phyloP scores from a whole-genome alignment of 2,329 filamentous ascomycete species.

The Didymella segeticola region DNA sequence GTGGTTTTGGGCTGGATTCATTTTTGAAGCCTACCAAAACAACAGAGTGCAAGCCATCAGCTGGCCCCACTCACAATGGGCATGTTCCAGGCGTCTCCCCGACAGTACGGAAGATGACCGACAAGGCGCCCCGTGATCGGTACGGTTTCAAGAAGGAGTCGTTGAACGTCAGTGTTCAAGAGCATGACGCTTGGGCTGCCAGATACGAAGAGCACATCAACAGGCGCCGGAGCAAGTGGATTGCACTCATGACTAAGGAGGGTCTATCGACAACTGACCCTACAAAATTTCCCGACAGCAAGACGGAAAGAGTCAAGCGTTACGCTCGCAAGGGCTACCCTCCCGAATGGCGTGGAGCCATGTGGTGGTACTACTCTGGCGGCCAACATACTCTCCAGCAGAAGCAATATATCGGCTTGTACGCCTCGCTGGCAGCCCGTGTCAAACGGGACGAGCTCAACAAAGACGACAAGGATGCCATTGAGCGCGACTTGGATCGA shows the following conservation, averaged over 20 bases:
- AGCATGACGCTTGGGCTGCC: slow-evolving; percentile 83
- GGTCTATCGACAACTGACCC: slow-evolving; percentile 75
- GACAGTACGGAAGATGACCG: slow-evolving; percentile 25
- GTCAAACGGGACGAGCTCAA: slow-evolving; percentile 69
- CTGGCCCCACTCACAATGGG: slow-evolving; percentile 10
- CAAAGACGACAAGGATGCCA: slow-evolving; percentile 82
- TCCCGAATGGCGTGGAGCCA: slow-evolving; percentile 90
- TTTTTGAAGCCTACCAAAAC: slow-evolving; percentile 10
- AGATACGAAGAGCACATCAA: slow-evolving; percentile 77
- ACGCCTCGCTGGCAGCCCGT: slow-evolving; percentile 71
- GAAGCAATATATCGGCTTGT: slow-evolving; percentile 71
- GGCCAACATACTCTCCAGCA: slow-evolving; percentile 80
- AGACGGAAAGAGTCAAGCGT: slow-evolving; percentile 79
- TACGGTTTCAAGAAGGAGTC: slow-evolving; percentile 93
- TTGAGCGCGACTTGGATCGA: slow-evolving; percentile 90
- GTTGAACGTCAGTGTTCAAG: slow-evolving; percentile 74
- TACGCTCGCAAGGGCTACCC: slow-evolving; percentile 94
- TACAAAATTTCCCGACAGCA: slow-evolving; percentile 78
- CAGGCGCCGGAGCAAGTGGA: slow-evolving; percentile 82
- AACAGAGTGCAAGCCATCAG: slow-evolving; percentile 4
- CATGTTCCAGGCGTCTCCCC: slow-evolving; percentile 15
- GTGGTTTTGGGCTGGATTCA: slow-evolving; percentile 22
- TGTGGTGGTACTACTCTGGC: slow-evolving; percentile 96
- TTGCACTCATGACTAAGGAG: slow-evolving; percentile 75
- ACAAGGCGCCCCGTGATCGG: slow-evolving; percentile 67